phyloP scores from a whole-genome alignment of 345 rosid species.

The Linum trigynum region DNA sequence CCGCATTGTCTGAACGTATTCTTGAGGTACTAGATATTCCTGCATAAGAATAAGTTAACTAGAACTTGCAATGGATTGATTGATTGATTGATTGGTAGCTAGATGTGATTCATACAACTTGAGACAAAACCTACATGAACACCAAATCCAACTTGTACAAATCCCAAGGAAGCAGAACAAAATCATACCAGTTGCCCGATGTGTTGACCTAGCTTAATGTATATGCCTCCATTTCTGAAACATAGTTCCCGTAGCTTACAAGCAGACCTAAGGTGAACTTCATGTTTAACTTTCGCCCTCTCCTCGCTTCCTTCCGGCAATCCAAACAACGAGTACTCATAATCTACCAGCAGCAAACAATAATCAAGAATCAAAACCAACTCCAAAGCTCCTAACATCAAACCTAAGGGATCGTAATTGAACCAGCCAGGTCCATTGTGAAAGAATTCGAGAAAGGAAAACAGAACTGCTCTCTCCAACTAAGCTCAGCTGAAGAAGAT shows the following conservation, averaged over 20 bases:
- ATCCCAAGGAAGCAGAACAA: conserved; percentile 7
- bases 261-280: conserved; percentile 91
- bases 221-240: conserved; percentile 87
- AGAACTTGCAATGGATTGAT: not conserved
- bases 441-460: not conserved
- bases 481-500: not conserved
- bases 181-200: conserved; percentile 70
- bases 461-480: not conserved
- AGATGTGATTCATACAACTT: not conserved
- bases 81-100: not conserved
- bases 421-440: not conserved
- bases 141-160: not conserved
- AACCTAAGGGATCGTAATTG: not conserved
- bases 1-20: conserved; percentile 76
- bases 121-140: not conserved
- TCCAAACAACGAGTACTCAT: conserved; percentile 73
- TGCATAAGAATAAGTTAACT: conserved; percentile 5
- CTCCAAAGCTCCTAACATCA: not conserved
- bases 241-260: conserved; percentile 81
- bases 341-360: conserved; percentile 39
- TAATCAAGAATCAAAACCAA: not conserved
- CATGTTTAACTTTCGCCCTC: conserved; percentile 56
- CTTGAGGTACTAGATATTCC: conserved; percentile 87
- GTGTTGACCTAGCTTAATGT: conserved; percentile 95
- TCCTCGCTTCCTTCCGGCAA: conserved; percentile 74